Conservation (phyloP, 768 basidiomycete species). For the Phlebiopsis gigantea region DNA sequence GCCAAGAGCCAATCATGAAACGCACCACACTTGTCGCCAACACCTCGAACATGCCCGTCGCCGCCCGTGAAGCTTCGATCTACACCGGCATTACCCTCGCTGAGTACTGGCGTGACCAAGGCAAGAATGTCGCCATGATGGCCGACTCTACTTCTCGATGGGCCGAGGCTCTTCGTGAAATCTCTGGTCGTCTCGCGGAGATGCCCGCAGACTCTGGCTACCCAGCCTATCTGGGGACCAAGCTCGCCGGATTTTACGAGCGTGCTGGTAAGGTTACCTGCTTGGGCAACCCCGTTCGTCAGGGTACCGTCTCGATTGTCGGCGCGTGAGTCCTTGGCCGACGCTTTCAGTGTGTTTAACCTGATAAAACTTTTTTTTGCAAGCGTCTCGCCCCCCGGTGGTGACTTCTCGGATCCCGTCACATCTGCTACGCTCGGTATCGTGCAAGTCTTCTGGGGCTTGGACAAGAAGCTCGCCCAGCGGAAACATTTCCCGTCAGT, state of each 20-base stretch:
- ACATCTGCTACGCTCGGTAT: conserved; percentile 97
- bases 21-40: conserved; percentile 98
- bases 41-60: conserved; percentile 99
- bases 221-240: conserved; percentile 94
- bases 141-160: conserved; percentile 98
- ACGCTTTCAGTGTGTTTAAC: not conserved
- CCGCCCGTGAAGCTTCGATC: conserved; percentile 97
- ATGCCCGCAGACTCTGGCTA: conserved; percentile 99
- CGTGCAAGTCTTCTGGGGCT: conserved; percentile 99
- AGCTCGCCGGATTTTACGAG: conserved; percentile 97
- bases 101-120: conserved; percentile 99
- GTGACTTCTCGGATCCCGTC: conserved; percentile 98
- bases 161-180: conserved; percentile 99
- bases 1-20: conserved; percentile 99
- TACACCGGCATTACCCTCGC: conserved; percentile 99
- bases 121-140: conserved; percentile 98
- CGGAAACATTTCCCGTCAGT: conserved; percentile 99
- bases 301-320: conserved; percentile 96
- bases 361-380: conserved; percentile 1
- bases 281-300: conserved; percentile 79
- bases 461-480: conserved; percentile 98
- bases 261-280: conserved; percentile 95
- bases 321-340: conserved; percentile 73
- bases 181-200: conserved; percentile 97
- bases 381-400: conserved; percentile 97